Evolutionary conservation across 106 monocot genomes (phyloP), one percentile per base, ranked within the genome.

Genomic region (Acorus gramineus): DNA sequence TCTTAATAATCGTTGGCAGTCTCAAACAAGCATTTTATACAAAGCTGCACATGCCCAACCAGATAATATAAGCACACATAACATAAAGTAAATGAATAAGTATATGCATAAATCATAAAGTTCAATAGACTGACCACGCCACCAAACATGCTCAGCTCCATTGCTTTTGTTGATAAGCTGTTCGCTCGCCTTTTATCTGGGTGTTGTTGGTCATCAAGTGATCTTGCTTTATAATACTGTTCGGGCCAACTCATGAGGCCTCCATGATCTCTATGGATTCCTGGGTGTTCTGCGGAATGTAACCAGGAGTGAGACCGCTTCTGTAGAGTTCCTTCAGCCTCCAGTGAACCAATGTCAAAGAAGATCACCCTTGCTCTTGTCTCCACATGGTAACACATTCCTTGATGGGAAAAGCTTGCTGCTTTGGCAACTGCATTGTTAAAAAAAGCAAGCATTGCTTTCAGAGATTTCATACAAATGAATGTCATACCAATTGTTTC

Each of bases 241-340:
- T 98, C 96, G 2, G 96, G 96, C 91, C 91, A 98, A 69, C 90
- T 88, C 55, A 98, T 74, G 44, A 98, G 46, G 64, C 85, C 83
- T 52, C 69, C 73, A 60, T 84, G 87, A 55, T 88, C 85, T 58
- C 63, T 84, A 47, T 54, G 80, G 54, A 44, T 57, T 69, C 80
- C 71, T 14, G 49, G 55, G 4, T 48, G 74, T 58, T 91, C 91
- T 52, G 53, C 62, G 11, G 77, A 12, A 50, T 69, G 74, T 28
- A 74, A 74, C 73, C 64, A 59, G 11, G 87, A 85, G 8, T 46
- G 13, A 4, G 73, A 62, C 48, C 81, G 62, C 66, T 58, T 74
- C 50, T 65, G 82, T 50, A 73, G 57, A 56, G 57, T 45, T 42
- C 59, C 66, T 11, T 81, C 81, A 61, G 14, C 5, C 49, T 86